Evolutionary conservation across 1,139 yeast species (phyloP).

Genomic region (Fermentozyma sake): DNA sequence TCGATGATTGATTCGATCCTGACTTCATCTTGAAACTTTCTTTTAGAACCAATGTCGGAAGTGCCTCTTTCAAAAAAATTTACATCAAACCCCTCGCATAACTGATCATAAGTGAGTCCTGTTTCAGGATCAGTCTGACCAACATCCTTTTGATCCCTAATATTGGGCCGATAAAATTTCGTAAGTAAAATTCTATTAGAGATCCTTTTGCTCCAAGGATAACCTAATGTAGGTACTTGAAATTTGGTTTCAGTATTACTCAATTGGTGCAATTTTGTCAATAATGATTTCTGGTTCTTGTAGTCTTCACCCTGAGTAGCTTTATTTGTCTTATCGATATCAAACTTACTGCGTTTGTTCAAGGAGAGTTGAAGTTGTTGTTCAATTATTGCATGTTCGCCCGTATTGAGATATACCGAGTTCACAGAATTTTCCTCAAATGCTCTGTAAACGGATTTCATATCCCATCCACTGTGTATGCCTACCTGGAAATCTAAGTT

Average conservation of each 20-base stretch:
- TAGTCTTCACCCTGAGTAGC: slow-evolving; percentile 1
- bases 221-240: slow-evolving; percentile 38
- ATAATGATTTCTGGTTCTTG: slow-evolving; percentile 10
- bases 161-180: slow-evolving; percentile 30
- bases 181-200: slow-evolving; percentile 27
- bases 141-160: slow-evolving; percentile 6
- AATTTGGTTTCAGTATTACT: slow-evolving; percentile 14
- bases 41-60: slow-evolving; percentile 4
- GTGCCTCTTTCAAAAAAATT: slow-evolving; percentile 1
- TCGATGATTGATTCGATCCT: slow-evolving; percentile 9
- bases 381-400: slow-evolving; percentile 4
- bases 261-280: slow-evolving; percentile 12
- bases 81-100: slow-evolving; percentile 12
- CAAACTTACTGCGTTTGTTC: slow-evolving; percentile 8
- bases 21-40: slow-evolving; percentile 1
- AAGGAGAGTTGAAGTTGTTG: slow-evolving; percentile 1
- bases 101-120: slow-evolving; percentile 12
- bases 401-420: slow-evolving; percentile 1
- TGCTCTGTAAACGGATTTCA: slow-evolving; percentile 21
- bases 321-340: slow-evolving; percentile 1
- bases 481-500: slow-evolving; percentile 68
- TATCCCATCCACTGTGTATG: slow-evolving; percentile 74
- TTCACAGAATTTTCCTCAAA: slow-evolving; percentile 3
- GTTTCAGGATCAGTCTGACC: slow-evolving; percentile 11
- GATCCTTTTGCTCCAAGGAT: slow-evolving; percentile 36